A percentile compares a stretch with the other conserved stretches of the same genome.
Evolutionary conservation across 2,329 filamentous ascomycete genomes (phyloP).

Genomic region (Aspergillus sp.): DNA sequence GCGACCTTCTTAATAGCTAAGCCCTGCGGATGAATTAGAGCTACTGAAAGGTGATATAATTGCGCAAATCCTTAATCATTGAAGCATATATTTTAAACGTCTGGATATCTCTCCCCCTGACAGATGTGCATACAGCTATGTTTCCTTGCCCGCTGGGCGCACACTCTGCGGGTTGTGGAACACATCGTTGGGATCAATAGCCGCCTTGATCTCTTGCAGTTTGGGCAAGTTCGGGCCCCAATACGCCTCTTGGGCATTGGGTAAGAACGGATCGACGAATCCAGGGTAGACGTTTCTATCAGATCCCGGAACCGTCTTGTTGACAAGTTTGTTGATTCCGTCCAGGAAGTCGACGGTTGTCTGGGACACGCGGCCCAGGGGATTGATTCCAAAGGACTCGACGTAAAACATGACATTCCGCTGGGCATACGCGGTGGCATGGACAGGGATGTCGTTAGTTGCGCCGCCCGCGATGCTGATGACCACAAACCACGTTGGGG

Average conservation of each 20-base stretch:
- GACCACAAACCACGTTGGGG: slow-evolving; percentile 55
- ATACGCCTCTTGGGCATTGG: slow-evolving; percentile 45
- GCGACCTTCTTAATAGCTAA: too few species aligned
- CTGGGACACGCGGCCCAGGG: slow-evolving; percentile 38
- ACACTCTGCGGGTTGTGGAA: slow-evolving; percentile 55
- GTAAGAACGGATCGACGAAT: slow-evolving; percentile 53
- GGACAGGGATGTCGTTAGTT: slow-evolving; percentile 49
- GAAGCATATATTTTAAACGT: too few species aligned
- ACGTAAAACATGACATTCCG: slow-evolving; percentile 60
- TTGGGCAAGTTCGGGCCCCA: slow-evolving; percentile 49
- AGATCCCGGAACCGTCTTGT: slow-evolving; percentile 26
- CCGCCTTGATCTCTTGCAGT: slow-evolving; percentile 47
- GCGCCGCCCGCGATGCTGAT: slow-evolving; percentile 61
- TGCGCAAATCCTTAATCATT: too few species aligned
- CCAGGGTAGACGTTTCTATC: slow-evolving; percentile 54
- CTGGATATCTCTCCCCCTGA: too few species aligned
- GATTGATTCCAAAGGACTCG: slow-evolving; percentile 55
- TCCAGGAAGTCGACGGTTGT: slow-evolving; percentile 48
- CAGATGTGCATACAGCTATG: too few species aligned
- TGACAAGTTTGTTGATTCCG: slow-evolving; percentile 42
- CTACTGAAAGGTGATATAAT: too few species aligned
- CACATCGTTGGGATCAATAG: slow-evolving; percentile 48
- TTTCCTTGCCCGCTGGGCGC: too few species aligned
- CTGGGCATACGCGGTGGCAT: slow-evolving; percentile 58
- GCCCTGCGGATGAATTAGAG: too few species aligned